These are phyloP conservation scores for Boletus patriciae DNA, from an alignment of 768 basidiomycete species.

Conservation along the genomic window DNA sequence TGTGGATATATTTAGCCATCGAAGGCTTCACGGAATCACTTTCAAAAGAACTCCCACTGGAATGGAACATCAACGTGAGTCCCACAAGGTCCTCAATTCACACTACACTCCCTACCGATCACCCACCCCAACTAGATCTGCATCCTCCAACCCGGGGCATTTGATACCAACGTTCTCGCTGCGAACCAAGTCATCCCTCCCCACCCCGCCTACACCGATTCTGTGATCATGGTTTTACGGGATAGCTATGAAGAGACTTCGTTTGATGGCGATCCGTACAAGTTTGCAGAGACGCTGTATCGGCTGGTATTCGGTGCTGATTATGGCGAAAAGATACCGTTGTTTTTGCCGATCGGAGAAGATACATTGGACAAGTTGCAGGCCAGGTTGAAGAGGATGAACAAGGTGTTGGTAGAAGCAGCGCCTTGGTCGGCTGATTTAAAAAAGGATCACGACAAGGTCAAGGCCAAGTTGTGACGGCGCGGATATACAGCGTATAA, in stretches of 20 bases:
- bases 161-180: conserved; percentile 13
- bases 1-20: conserved; percentile 1
- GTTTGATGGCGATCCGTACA: conserved; percentile 13
- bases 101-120: too few species aligned
- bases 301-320: background rate
- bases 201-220: conserved; percentile 12
- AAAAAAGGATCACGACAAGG: background rate
- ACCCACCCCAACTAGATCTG: conserved; percentile 4
- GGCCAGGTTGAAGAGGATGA: background rate
- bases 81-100: too few species aligned
- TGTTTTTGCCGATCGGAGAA: conserved; percentile 10
- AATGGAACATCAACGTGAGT: conserved; percentile 22
- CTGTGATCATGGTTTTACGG: background rate
- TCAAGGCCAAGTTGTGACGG: background rate
- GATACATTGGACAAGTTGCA: conserved; percentile 9
- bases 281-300: conserved; percentile 10
- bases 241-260: background rate
- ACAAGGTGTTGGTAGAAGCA: background rate
- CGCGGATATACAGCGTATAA: too few species aligned
- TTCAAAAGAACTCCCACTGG: conserved; percentile 8
- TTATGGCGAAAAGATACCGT: background rate
- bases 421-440: conserved; percentile 9
- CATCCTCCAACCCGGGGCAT: conserved; percentile 18
- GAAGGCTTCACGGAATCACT: conserved; percentile 12
- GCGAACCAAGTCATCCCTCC: background rate